Evolutionary conservation across 2,329 filamentous ascomycete species (phyloP).

Genomic region (Alternaria sp.): DNA sequence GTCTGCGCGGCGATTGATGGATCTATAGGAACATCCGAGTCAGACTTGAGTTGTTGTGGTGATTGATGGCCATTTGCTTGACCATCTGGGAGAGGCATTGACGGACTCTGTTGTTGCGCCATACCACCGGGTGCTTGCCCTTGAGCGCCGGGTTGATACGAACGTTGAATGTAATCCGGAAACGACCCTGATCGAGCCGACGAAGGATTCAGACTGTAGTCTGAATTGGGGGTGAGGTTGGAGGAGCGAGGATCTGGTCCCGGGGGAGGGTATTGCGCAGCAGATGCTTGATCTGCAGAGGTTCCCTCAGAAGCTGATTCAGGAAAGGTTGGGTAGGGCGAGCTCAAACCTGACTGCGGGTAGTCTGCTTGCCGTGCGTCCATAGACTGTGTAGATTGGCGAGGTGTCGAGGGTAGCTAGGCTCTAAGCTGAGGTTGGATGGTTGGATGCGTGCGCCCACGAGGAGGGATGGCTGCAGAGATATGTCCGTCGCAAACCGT

Average conservation of each 20-base stretch:
- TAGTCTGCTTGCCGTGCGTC: conserved; percentile 61
- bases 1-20: conserved; percentile 91
- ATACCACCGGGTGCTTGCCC: conserved; percentile 84
- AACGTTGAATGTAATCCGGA: conserved; percentile 83
- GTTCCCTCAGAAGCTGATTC: conserved; percentile 81
- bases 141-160: conserved; percentile 77
- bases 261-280: conserved; percentile 81
- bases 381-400: conserved; percentile 56
- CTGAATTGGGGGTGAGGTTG: conserved; percentile 84
- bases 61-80: conserved; percentile 72
- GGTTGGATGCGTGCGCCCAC: conserved; percentile 42
- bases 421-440: conserved; percentile 48
- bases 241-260: conserved; percentile 78
- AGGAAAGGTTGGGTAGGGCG: conserved; percentile 61
- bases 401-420: conserved; percentile 39
- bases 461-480: conserved; percentile 55
- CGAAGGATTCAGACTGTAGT: conserved; percentile 81
- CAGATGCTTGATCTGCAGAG: conserved; percentile 88
- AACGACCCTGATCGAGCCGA: conserved; percentile 82
- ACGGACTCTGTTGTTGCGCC: conserved; percentile 99
- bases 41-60: conserved; percentile 78
- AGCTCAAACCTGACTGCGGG: conserved; percentile 62
- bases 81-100: conserved; percentile 83
- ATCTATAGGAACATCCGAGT: conserved; percentile 98
- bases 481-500: conserved; percentile 54